Base-by-base conservation (phyloP, 441 rosid genomes). In the Adansonia gregorii region DNA sequence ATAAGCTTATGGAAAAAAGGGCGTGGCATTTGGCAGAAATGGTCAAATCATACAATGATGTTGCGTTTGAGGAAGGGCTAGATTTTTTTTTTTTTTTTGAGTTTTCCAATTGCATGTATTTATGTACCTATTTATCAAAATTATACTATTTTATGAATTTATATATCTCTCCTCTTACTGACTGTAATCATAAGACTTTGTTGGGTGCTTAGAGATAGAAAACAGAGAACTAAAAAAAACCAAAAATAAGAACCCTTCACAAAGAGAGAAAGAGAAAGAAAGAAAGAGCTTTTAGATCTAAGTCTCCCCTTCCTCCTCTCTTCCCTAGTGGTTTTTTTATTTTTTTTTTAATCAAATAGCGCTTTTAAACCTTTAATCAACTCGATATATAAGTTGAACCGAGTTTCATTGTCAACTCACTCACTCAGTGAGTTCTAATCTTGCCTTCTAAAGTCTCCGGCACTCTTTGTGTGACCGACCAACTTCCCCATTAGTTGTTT, bases 1-100 rank as follows among this genome's bases (percentile, higher is more conserved):
- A 96, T 91, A 78, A 96, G 79, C 92, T 90, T 96, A 85, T 91
- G 90, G 78, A 96, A 96, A 88, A 83, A 90, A 82, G 99, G 98
- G 81, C 90, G 93, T 59, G 94, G 93, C 99, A 96, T 96, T 80
- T 80, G 76, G 61, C 66, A 61, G 72, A n/a, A 67, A 48, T 46
- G 66, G 64, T 71, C 76, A 77, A 77, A 79, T 76, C 35, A 67
- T 46, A 64, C 52, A 59, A 67, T 59, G 67, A 79, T 76, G 74
- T 46, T 27, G 74, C 67, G 22, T 56, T 67, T 49, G 6, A 49
- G 71, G 24, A 17, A 51, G 46, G 8, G 63, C 73, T 55, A 81
- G 65, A 58, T 11, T 58, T 58, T 39, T 17, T 35, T 59, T 59
- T 58, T 24, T 4, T 35, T 63, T 63, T 14, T 45, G 31, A 11